Evolutionary conservation across 1,284 basidiomycete genomes (phyloP).

Genomic region (Meripilus lineatus): DNA sequence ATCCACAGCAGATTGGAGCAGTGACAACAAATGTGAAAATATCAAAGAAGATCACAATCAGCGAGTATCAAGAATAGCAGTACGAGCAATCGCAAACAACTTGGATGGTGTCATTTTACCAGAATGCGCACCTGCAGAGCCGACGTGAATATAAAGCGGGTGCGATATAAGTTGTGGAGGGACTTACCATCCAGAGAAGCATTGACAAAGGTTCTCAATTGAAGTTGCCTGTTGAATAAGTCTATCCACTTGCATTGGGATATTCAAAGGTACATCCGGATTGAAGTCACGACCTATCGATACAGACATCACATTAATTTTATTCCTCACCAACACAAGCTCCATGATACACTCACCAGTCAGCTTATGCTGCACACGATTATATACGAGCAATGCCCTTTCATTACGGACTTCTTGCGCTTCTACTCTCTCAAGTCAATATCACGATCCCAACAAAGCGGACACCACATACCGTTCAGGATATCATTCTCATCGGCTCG

Average conservation of each 20-base stretch:
- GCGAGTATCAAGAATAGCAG: too few species aligned
- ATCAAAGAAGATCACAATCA: too few species aligned
- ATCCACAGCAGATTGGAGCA: too few species aligned
- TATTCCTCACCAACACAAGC: slow-evolving; percentile 2
- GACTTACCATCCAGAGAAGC: slow-evolving; percentile 89
- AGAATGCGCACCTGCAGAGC: slow-evolving; percentile 35
- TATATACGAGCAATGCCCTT: slow-evolving; percentile 85
- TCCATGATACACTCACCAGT: slow-evolving; percentile 71
- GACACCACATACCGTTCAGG: slow-evolving; percentile 56
- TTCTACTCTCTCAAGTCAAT: slow-evolving; percentile 36
- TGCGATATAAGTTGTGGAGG: neutral
- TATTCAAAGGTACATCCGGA: slow-evolving; percentile 67
- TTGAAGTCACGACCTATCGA: slow-evolving; percentile 85
- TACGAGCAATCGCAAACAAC: too few species aligned
- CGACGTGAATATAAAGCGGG: neutral
- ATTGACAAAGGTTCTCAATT: slow-evolving; percentile 91
- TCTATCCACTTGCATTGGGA: slow-evolving; percentile 82
- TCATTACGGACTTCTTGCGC: slow-evolving; percentile 87
- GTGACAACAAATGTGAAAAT: too few species aligned
- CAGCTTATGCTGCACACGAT: slow-evolving; percentile 90
- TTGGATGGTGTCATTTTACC: slow-evolving; percentile 29
- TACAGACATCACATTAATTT: too few species aligned
- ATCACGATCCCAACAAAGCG: too few species aligned
- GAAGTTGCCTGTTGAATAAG: slow-evolving; percentile 89
- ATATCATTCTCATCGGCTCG: slow-evolving; percentile 82